Evolutionary conservation across 2,329 filamentous ascomycete species (phyloP).

Genomic region (Atkinsonella texensis): DNA sequence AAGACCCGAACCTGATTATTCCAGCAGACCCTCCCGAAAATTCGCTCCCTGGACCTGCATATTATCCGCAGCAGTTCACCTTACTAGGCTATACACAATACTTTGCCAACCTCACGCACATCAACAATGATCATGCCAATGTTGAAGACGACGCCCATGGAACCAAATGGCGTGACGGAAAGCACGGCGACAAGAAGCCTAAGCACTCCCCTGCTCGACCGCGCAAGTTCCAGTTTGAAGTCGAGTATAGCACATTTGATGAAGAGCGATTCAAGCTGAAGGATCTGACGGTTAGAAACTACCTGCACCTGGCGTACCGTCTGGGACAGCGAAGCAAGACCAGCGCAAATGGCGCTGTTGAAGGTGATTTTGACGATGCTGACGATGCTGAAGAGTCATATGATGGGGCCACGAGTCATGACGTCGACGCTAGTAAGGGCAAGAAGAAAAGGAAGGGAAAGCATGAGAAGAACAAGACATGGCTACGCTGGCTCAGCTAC

Average conservation of each 20-base stretch:
- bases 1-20: slow-evolving; percentile 48
- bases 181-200: slow-evolving; percentile 44
- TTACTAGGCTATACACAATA: slow-evolving; percentile 78
- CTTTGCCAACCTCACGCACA: slow-evolving; percentile 81
- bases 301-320: slow-evolving; percentile 64
- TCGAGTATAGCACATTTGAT: slow-evolving; percentile 76
- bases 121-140: slow-evolving; percentile 54
- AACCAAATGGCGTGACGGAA: slow-evolving; percentile 52
- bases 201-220: slow-evolving; percentile 42
- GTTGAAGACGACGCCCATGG: slow-evolving; percentile 18
- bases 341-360: slow-evolving; percentile 9
- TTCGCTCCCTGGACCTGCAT: slow-evolving; percentile 73
- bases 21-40: slow-evolving; percentile 63
- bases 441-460: slow-evolving; percentile 39
- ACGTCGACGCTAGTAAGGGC: slow-evolving; percentile 29
- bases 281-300: slow-evolving; percentile 76
- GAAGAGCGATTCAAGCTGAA: slow-evolving; percentile 63
- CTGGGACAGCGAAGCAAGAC: slow-evolving; percentile 42
- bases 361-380: slow-evolving; percentile 18
- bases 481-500: slow-evolving; percentile 64
- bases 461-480: slow-evolving; percentile 51
- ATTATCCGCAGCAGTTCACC: slow-evolving; percentile 72
- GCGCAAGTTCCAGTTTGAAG: slow-evolving; percentile 57
- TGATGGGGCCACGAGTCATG: slow-evolving; percentile 9
- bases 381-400: slow-evolving; percentile 14